A percentile compares a stretch with the other conserved stretches of the same genome.
phyloP scores from a whole-genome alignment of 192 early-diverging fungal genomes.

The Cladochytrium replicatum region DNA sequence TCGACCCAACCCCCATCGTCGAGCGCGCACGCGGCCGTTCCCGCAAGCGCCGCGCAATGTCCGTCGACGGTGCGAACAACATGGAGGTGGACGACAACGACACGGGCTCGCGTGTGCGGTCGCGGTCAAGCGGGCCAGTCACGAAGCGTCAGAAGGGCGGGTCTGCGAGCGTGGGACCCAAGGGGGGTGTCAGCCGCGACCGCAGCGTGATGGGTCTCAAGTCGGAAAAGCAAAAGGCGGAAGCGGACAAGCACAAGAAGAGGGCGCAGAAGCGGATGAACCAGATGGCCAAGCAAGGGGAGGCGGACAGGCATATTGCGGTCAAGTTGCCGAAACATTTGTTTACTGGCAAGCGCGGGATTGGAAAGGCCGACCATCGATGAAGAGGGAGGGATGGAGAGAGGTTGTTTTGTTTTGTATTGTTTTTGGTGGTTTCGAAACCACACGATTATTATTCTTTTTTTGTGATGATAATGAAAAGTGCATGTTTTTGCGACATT shows the following conservation, averaged over 20 bases:
- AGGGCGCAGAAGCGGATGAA: conserved; percentile 64
- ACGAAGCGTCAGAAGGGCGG: conserved; percentile 30
- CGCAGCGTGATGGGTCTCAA: conserved; percentile 69
- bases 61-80: conserved; percentile 31
- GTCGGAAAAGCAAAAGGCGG: conserved; percentile 41
- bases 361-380: conserved; percentile 29
- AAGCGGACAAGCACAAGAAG: conserved; percentile 69
- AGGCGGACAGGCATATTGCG: conserved; percentile 86
- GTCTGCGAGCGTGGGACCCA: conserved; percentile 41
- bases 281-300: conserved; percentile 71
- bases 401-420: too few species aligned
- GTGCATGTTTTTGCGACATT: too few species aligned
- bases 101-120: conserved; percentile 10
- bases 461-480: too few species aligned
- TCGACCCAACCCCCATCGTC: conserved; percentile 47
- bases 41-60: conserved; percentile 65
- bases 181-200: conserved; percentile 48
- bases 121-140: conserved; percentile 23
- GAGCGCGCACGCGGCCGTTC: conserved; percentile 52
- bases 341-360: conserved; percentile 80
- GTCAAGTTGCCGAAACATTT: conserved; percentile 97
- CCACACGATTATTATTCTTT: too few species aligned
- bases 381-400: too few species aligned
- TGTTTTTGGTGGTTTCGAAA: too few species aligned
- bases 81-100: conserved; percentile 8